Evolutionary conservation across 78 protist genomes (phyloP).

Genomic region (Dictyostelium purpureum): DNA sequence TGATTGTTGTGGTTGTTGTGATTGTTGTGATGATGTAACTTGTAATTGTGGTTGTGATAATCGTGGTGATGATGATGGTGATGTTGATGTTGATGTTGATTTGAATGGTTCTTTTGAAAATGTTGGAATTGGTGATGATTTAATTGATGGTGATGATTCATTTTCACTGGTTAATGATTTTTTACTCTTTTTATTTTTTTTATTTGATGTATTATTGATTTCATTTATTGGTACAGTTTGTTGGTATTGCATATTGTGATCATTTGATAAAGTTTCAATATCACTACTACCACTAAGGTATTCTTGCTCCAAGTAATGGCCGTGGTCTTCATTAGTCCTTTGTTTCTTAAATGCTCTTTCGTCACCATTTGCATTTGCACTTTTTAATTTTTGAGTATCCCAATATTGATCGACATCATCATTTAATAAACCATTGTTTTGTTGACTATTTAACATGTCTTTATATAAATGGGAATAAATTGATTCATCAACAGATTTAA

Average conservation of each 20-base stretch:
- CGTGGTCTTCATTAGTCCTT: neutral
- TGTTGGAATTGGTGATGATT: neutral
- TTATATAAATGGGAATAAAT: constrained; percentile 4
- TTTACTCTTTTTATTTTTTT: neutral
- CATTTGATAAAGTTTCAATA: too few relatives aligned
- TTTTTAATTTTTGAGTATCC: neutral
- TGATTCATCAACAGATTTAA: constrained; percentile 32
- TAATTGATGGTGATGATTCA: constrained; percentile 7
- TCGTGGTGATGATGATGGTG: neutral
- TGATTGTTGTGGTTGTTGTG: constrained; percentile 10
- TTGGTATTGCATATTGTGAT: too few relatives aligned
- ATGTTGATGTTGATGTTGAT: neutral
- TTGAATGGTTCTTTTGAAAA: neutral
- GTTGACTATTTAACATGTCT: neutral
- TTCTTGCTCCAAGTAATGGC: neutral
- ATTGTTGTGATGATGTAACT: neutral
- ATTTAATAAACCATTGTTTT: neutral
- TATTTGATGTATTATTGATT: too few relatives aligned
- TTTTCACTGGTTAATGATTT: too few relatives aligned
- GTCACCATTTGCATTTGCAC: neutral
- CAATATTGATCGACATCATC: constrained; percentile 8
- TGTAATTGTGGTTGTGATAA: neutral
- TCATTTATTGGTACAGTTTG: neutral
- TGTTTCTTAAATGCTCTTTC: neutral
- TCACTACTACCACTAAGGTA: constrained; percentile 2